phyloP scores from a whole-genome alignment of 768 basidiomycete species.

The Lactarius indigo region DNA sequence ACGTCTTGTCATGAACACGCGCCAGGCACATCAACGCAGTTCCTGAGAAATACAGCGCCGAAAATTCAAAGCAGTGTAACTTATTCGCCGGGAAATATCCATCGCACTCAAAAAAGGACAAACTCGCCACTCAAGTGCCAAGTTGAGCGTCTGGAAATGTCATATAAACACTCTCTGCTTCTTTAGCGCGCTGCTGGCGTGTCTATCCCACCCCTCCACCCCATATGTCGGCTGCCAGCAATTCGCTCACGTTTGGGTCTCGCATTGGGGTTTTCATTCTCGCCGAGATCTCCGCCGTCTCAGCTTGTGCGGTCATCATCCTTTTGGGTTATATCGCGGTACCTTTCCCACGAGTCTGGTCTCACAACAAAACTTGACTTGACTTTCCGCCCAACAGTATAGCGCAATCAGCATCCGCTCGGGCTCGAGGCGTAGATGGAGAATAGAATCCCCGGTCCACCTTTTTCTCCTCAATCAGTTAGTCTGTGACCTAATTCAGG shows the following conservation, averaged over 20 bases:
- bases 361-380: background rate
- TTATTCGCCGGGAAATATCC: no score
- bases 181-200: background rate
- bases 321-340: conserved; percentile 29
- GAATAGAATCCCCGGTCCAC: conserved; percentile 28
- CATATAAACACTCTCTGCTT: background rate
- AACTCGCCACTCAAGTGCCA: background rate
- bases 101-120: background rate
- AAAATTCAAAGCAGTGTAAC: background rate
- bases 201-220: background rate
- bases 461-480: conserved; percentile 32
- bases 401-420: conserved; percentile 23
- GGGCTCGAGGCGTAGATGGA: conserved; percentile 24
- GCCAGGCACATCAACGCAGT: background rate
- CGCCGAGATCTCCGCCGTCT: conserved; percentile 28
- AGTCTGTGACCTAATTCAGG: conserved; percentile 31
- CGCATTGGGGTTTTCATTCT: conserved; percentile 30
- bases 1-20: background rate
- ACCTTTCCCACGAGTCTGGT: conserved; percentile 3
- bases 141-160: background rate
- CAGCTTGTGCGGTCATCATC: conserved; percentile 26
- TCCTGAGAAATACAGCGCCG: background rate
- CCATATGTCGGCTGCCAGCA: background rate
- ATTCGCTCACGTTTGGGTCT: conserved; percentile 24
- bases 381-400: conserved; percentile 20